Conservation (phyloP, 805 yeast genomes). For the Candida golubevii region DNA sequence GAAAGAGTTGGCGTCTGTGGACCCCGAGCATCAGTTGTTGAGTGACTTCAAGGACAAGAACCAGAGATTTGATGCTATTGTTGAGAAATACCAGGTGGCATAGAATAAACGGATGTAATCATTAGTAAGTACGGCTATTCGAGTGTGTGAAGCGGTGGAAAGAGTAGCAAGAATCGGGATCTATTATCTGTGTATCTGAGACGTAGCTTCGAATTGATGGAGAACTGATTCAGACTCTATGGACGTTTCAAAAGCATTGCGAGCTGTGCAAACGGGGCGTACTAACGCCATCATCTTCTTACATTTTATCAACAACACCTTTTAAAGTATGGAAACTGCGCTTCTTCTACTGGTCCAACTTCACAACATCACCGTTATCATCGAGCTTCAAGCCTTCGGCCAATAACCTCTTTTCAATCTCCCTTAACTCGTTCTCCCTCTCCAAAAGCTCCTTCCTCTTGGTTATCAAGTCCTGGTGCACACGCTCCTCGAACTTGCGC, state of each 20-base stretch:
- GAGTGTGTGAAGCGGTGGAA: background rate
- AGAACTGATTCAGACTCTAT: too few species aligned
- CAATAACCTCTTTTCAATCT: constrained; percentile 67
- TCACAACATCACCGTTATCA: constrained; percentile 20
- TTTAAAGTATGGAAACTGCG: too few species aligned
- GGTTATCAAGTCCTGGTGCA: constrained; percentile 76
- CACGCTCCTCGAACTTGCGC: constrained; percentile 80
- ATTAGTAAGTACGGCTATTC: background rate
- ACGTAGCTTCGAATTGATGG: too few species aligned
- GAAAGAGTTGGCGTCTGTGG: constrained; percentile 40
- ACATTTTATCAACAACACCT: too few species aligned
- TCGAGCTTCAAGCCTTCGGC: constrained; percentile 48
- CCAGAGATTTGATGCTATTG: constrained; percentile 63
- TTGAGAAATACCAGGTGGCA: constrained; percentile 47
- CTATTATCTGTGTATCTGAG: too few species aligned
- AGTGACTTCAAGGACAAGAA: constrained; percentile 59
- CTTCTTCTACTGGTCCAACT: constrained; percentile 12
- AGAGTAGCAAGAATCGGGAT: background rate
- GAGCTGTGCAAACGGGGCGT: too few species aligned
- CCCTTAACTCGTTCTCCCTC: constrained; percentile 80
- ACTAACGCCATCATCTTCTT: too few species aligned
- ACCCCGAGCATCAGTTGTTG: constrained; percentile 55
- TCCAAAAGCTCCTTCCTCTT: constrained; percentile 80
- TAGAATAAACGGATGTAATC: background rate
- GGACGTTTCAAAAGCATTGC: too few species aligned